Conservation (phyloP, 352 stramenopile species). For the Globisporangium middletonii region DNA sequence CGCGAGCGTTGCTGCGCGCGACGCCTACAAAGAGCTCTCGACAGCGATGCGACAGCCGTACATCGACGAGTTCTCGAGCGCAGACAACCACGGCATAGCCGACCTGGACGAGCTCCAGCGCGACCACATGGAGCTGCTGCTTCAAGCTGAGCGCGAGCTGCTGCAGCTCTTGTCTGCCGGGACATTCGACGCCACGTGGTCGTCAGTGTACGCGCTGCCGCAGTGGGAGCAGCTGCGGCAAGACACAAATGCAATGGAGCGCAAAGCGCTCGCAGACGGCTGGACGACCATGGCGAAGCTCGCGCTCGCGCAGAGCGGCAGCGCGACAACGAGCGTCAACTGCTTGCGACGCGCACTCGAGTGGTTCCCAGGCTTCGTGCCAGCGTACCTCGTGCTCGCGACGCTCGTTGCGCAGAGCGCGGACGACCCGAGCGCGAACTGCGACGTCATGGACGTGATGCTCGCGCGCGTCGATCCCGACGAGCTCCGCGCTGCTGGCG, state of each 20-base stretch:
- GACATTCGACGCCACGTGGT: conserved; percentile 15
- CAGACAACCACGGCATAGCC: not conserved
- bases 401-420: conserved; percentile 9
- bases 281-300: conserved; percentile 18
- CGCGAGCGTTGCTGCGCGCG: not conserved
- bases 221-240: conserved; percentile 19
- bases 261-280: conserved; percentile 10
- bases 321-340: conserved; percentile 14
- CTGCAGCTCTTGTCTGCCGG: not conserved
- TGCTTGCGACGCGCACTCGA: conserved; percentile 21
- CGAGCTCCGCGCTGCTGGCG: conserved; percentile 6
- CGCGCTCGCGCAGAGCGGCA: conserved; percentile 7
- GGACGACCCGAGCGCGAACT: conserved; percentile 17
- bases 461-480: conserved; percentile 15
- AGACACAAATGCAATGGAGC: conserved; percentile 1
- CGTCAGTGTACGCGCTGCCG: conserved; percentile 4
- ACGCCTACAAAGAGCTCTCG: not conserved
- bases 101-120: conserved; percentile 9
- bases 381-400: conserved; percentile 17
- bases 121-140: conserved; percentile 10
- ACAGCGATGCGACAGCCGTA: conserved; percentile 3
- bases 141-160: conserved; percentile 13
- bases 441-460: conserved; percentile 21
- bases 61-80: conserved; percentile 5
- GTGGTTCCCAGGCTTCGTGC: conserved; percentile 19